Conservation (phyloP, 495 filamentous ascomycete genomes). For the Hypoxylon fuscum region DNA sequence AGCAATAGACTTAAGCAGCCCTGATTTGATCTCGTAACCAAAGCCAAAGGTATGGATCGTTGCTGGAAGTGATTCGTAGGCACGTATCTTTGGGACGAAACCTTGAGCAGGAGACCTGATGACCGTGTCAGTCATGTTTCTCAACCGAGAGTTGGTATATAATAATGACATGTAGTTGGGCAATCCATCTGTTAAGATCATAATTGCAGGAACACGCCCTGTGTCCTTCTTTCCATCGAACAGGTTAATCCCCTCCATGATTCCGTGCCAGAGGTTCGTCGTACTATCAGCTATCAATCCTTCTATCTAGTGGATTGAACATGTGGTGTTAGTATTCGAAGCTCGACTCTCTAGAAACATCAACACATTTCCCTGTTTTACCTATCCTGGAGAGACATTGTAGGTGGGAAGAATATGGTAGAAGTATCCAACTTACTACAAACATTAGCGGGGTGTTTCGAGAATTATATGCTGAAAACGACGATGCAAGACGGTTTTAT, state of each 20-base stretch:
- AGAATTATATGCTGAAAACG: no score
- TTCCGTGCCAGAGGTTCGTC: conserved; percentile 58
- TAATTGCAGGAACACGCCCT: conserved; percentile 50
- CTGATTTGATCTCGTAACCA: conserved; percentile 51
- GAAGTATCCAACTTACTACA: no score
- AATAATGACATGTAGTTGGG: conserved; percentile 50
- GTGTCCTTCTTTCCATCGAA: conserved; percentile 36
- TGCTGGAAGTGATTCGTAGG: conserved; percentile 45
- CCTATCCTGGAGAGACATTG: no score
- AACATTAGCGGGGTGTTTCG: no score
- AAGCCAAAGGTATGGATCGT: conserved; percentile 60
- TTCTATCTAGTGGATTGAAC: no score
- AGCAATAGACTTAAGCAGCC: conserved; percentile 56
- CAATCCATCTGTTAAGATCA: conserved; percentile 58
- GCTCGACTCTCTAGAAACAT: no score
- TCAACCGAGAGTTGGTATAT: neutral
- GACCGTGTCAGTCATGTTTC: conserved; percentile 1
- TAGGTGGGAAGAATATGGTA: no score
- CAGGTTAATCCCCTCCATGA: conserved; percentile 46
- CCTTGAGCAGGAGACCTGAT: conserved; percentile 39
- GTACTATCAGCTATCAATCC: conserved; percentile 31
- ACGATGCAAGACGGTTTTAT: no score
- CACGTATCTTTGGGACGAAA: conserved; percentile 51
- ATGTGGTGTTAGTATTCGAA: no score
- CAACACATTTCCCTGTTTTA: no score